Base-by-base conservation (phyloP, 352 stramenopile species). In the Phytophthora europaea region DNA sequence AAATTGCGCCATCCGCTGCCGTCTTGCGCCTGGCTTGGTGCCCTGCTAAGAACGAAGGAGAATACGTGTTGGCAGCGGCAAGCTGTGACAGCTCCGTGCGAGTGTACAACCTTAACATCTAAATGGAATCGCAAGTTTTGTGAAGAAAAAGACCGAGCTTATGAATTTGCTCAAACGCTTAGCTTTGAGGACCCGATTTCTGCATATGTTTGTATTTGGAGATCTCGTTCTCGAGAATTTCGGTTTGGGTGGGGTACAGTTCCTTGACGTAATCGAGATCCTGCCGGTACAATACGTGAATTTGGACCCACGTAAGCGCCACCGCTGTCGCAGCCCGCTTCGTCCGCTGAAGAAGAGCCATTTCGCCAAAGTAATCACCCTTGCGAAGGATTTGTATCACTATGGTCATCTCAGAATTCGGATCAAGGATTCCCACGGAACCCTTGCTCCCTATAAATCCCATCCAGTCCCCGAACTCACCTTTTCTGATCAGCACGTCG, bases 351-450 rank as follows among this genome's bases (percentile, higher is more conserved):
- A 94, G 64, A 34, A 94, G 59, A 13, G 83, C 84, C 85, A 93
- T 94, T 51, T 94, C 88, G 4, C 85, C 87, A 65, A 94, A 92
- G 66, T 93, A 94, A 31, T 94, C 85, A 18, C 87, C 87, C 52
- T 90, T 90, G 9, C 78, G 76, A 38, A 94, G 75, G 23, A 93
- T 90, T 16, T 84, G 71, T 6, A 93, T 87, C 36, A 94, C 84
- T 48, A 85, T 83, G 23, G 78, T 76, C 40, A 54, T 67, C 5
- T 82, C 48, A 0, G 80, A 79, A 9, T 74, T 81, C 4, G 87
- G 87, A 48, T 92, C 87, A 4, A 94, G 70, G n/a, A 94, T 73
- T 9, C 84, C 85, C 4, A 93, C 85, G 1, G 78, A 82, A 47
- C 38, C 6, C 38, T 47, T 1, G 86, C 88, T 67, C 90, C 85